These are phyloP conservation scores for Tolypocladium ophioglossoides DNA, from an alignment of 2,329 filamentous ascomycete genomes.

Conservation along the genomic window DNA sequence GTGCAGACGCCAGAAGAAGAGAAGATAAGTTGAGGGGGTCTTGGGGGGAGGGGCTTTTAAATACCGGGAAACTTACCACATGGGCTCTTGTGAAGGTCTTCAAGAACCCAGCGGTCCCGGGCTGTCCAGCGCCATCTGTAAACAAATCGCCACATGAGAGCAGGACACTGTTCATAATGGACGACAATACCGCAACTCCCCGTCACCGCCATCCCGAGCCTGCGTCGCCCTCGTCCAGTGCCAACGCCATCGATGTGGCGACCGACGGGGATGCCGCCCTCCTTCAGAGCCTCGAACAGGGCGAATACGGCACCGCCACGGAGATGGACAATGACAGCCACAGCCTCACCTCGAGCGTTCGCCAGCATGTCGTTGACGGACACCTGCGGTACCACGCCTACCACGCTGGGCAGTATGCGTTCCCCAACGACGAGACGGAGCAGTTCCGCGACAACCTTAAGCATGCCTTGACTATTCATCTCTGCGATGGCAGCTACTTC, in stretches of 20 bases:
- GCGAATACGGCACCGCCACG: conserved; percentile 13
- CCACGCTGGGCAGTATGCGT: conserved; percentile 29
- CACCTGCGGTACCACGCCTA: conserved; percentile 29
- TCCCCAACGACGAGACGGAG: conserved; percentile 32
- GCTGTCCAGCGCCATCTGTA: neutral
- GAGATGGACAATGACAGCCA: conserved; percentile 20
- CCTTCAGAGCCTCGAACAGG: conserved; percentile 22
- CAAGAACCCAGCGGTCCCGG: neutral
- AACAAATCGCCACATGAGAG: neutral
- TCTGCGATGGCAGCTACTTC: conserved; percentile 30
- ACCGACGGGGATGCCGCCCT: conserved; percentile 6
- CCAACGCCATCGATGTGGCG: neutral
- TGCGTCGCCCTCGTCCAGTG: neutral
- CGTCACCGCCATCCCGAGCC: neutral
- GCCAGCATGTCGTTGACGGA: conserved; percentile 30
- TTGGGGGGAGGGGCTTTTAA: neutral
- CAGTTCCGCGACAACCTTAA: conserved; percentile 31
- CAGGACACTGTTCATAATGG: neutral
- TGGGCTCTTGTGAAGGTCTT: neutral
- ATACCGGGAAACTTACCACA: neutral
- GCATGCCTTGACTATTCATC: conserved; percentile 26
- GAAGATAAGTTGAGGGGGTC: neutral
- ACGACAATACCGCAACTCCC: neutral
- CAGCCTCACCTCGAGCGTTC: conserved; percentile 31
- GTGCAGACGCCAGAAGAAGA: neutral